These are phyloP conservation scores for Trametes coccinea DNA, from an alignment of 768 basidiomycete genomes.

Conservation along the genomic window DNA sequence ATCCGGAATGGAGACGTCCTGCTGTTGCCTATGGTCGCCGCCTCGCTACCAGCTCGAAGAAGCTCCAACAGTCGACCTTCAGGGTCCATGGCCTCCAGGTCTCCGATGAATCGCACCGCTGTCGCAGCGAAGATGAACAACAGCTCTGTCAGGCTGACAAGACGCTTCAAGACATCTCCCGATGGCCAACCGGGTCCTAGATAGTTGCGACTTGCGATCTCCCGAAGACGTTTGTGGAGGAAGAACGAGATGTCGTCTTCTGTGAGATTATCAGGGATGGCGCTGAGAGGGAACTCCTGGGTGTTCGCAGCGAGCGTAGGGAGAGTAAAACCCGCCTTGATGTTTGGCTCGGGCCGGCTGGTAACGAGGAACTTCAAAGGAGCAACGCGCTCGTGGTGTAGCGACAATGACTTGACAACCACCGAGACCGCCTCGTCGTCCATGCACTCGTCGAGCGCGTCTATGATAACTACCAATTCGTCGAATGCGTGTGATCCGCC, in stretches of 20 bases:
- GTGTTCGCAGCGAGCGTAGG: neutral
- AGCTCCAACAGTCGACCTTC: neutral
- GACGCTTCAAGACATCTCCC: neutral
- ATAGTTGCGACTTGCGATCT: neutral
- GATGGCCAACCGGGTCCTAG: constrained; percentile 1
- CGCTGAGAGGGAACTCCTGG: neutral
- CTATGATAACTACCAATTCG: constrained; percentile 11
- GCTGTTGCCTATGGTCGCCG: neutral
- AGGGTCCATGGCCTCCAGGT: neutral
- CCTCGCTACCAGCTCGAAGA: neutral
- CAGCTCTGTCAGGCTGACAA: neutral
- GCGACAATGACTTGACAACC: constrained; percentile 4
- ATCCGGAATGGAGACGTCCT: neutral
- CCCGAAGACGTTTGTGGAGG: neutral
- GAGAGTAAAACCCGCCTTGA: neutral
- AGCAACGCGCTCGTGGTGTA: neutral
- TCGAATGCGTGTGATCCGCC: neutral
- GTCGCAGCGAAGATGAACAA: constrained; percentile 29
- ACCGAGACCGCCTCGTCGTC: constrained; percentile 5
- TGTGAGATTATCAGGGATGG: neutral
- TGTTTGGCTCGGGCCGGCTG: constrained; percentile 12
- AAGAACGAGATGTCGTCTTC: constrained; percentile 1
- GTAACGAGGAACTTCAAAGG: constrained; percentile 21
- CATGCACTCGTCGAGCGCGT: constrained; percentile 24
- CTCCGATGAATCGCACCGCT: constrained; percentile 22